Base-by-base conservation (phyloP, 140 eudicot genomes). In the Bidens hawaiensis region DNA sequence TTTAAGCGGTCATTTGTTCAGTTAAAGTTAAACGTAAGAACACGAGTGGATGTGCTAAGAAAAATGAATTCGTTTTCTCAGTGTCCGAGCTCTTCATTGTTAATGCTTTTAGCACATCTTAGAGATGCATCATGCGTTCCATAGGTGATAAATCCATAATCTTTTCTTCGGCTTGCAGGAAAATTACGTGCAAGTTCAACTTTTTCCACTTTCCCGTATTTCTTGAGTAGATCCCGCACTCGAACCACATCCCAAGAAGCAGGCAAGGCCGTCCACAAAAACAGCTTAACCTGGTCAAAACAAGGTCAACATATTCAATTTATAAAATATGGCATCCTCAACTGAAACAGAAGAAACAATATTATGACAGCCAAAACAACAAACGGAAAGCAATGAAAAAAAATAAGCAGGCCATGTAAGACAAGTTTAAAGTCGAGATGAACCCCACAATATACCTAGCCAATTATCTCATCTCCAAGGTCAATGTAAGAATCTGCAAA, bases 111-210 rank as follows among this genome's bases (percentile, higher is more conserved):
- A 52, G 97, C 97, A 69, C 97, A 89, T 33, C 81, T 78, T 43
- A 89, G 80, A 38, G 97, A 95, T 50, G 95, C 89, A 53, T 89
- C 93, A 81, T 89, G 97, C 65, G 83, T 78, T 57, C 83, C 88
- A 74, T 85, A 89, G 18, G 93, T 83, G 33, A 89, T 77, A 73
- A 89, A 89, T 38, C 97, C 97, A 65, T 83, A 89, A 68, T 89
- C 95, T 76, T 83, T 89, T 75, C 97, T 81, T 72, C 76, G 81
- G 24, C 95, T 93, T 30, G 95, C 78, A 60, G 95, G 97, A 95
- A 89, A 85, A 51, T 89, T 83, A n/a, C 95, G 91, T 12, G 97
- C 97, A 83, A 89, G 97, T 74, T 85, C 95, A 66, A 89, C 76
- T 52, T 83, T 89, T 64, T 78, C 93, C 33, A 89, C 69, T 31